phyloP scores from a whole-genome alignment of 176 grass and related monocot genomes.

The Oryza glumipatula region DNA sequence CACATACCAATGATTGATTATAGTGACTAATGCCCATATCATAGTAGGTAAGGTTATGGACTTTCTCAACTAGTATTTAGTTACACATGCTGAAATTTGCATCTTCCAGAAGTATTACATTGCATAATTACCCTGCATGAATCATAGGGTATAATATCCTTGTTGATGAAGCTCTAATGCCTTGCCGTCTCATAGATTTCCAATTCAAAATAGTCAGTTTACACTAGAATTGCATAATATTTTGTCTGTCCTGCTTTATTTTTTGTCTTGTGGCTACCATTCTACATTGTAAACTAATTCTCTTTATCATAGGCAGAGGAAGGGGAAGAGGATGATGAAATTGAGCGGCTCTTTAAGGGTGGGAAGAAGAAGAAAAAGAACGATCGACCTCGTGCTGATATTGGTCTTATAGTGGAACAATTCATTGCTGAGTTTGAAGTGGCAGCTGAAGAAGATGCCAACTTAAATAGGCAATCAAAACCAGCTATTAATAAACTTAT shows the following conservation, averaged over 20 bases:
- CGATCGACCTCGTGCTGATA: slow-evolving; percentile 84
- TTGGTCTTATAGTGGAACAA: slow-evolving; percentile 91
- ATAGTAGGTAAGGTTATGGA: neutral
- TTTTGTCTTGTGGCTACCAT: neutral
- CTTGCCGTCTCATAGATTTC: neutral
- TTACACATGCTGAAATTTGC: slow-evolving; percentile 13
- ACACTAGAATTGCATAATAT: neutral
- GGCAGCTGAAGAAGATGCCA: slow-evolving; percentile 92
- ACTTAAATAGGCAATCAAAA: slow-evolving; percentile 89
- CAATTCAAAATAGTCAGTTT: neutral
- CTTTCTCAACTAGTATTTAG: neutral
- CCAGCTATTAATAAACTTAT: slow-evolving; percentile 96
- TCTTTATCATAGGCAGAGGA: slow-evolving; percentile 75
- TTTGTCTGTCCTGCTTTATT: slow-evolving; percentile 12
- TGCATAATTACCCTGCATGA: neutral
- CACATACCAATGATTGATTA: neutral
- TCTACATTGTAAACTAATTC: neutral
- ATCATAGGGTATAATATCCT: neutral
- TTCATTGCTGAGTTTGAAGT: slow-evolving; percentile 97
- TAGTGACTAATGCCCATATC: neutral
- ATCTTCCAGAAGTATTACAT: neutral
- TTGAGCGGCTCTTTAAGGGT: slow-evolving; percentile 78
- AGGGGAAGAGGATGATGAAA: slow-evolving; percentile 88
- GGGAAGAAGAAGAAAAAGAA: slow-evolving; percentile 92
- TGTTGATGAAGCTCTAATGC: neutral